Base-by-base conservation (phyloP, 106 monocot species). In the Cymbidium sinense region DNA sequence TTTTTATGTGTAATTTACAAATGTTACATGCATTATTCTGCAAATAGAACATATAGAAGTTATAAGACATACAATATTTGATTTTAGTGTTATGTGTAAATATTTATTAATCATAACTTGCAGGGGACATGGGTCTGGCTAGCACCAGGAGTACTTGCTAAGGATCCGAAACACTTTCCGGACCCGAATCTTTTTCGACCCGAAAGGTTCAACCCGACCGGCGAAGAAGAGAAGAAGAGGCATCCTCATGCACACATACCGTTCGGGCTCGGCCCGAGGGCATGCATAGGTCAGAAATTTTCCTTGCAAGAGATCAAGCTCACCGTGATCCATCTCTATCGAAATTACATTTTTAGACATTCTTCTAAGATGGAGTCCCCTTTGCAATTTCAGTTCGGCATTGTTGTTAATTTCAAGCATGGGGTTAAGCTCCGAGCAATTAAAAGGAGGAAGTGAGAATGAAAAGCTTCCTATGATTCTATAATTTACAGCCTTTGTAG, bases 111-210 rank as follows among this genome's bases (percentile, higher is more conserved):
- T 39, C 21, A 19, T 43, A 43, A 2, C 50, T 13, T 71, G 55
- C 43, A 91, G 91, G 88, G 91, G 20, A 88, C 91, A 15, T 91
- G 88, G 77, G 82, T 91, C 37, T 91, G 88, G 91, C 67, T 85
- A 34, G 85, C 77, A 10, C 20, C 81, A 70, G 81, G 85, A 34
- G 85, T 81, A 0, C 51, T 85, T 29, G 77, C 80, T 0, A 85
- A 77, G 58, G 85, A 85, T 33, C 85, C 85, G 2, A 85, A 78
- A 20, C 43, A 85, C 73, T 85, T 85, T 20, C 81, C 85, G 4
- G 81, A 85, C 43, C 85, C 81, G 10, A 28, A 85, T 4, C 19
- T 64, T 12, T 85, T 85, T 64, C 58, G 77, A 8, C 85, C 85
- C 4, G 80, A 85, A 50, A 81, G 85, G 31, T 85, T 85, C 21